Base-by-base conservation (phyloP, 768 basidiomycete genomes). In the Cubamyces lactineus region DNA sequence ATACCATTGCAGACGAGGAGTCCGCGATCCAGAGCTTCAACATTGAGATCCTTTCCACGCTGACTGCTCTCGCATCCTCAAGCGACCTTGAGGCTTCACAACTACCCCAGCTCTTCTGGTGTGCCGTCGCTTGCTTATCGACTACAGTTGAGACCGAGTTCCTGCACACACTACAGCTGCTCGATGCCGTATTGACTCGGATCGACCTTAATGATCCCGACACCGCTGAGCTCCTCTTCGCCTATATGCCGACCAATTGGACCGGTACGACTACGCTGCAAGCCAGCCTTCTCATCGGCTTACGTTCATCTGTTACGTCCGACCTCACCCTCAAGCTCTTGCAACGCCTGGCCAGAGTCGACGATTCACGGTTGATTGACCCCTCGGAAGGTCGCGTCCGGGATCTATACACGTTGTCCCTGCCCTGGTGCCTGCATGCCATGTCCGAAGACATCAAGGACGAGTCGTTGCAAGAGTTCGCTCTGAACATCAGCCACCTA, bases 371-470 rank as follows among this genome's bases (percentile, higher is more conserved):
- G 19, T 78, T 96, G 12, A 84, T 96, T 45, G 93, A 96, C 71
- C 73, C 84, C 40, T 81, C 87, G 1, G 82, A 83, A 30, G 84
- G 84, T 24, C 88, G 92, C 41, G 78, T 94, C 38, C 85, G 91
- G n/a, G 91, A 92, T 68, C 75, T 94, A 38, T 94, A 94, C 72
- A 86, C 92, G 0, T 77, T 89, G 5, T 84, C 86, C 2, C 76
- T 98, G n/a, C 94, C 95, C 0, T 94, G 91, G 88, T 95, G 92
- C 73, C 75, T 97, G 26, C 86, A 89, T 55, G 87, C 88, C 7
- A 92, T 94, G 86, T 75, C 83, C 30, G 75, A 79, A 19, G 91
- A 90, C 49, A 73, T 72, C 45, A 74, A 81, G 30, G 87, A 90
- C 63, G 82, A 82, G 39, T 71, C 80, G 13, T 74, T 96, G 45